Evolutionary conservation across 1,139 yeast species (phyloP), one percentile per base, ranked within the genome.

Genomic region (Kluyveromyces marxianus): DNA sequence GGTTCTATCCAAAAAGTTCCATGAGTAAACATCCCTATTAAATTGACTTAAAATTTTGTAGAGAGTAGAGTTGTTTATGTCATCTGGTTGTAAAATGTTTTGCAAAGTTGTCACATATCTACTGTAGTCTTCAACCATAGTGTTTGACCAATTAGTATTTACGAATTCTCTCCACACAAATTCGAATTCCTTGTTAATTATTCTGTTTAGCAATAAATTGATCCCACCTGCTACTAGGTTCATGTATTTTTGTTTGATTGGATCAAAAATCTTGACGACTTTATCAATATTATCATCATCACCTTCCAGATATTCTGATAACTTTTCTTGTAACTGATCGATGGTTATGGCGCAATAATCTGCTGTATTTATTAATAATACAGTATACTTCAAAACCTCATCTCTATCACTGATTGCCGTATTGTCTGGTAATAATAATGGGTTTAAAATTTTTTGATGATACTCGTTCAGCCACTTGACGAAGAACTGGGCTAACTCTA

Each of bases 121-220:
- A 41, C 95, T 84, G 49, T 83, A 81, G 51, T 82, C 92, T 30
- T 78, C 81, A 3, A 83, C 85, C 34, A 74, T 77, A 51, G 81
- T 68, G 41, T 73, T 72, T 27, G 72, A 69, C 96, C 97, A 89
- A 60, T 86, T 84, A 32, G 78, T 74, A 59, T 88, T 89, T 30
- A 76, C 74, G 74, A 92, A 83, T 58, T 88, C 96, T 51, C 95
- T 74, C 95, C 96, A 89, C 6, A 84, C 75, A 48, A 79, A 76
- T 34, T 78, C 81, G 44, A 83, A 67, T 50, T 86, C 90, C 26
- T 54, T 44, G 24, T 69, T 62, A 21, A 79, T 76, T 30, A 87
- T 74, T 54, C 84, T 81, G 25, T 68, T 66, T 24, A 86, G 72
- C 35, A 89, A 65, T 24, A 75, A 65, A 29, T 74, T 74, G 25